A percentile compares a stretch with the other conserved stretches of the same genome.
phyloP scores from a whole-genome alignment of 2,329 filamentous ascomycete genomes.

The Penicillium paneum region DNA sequence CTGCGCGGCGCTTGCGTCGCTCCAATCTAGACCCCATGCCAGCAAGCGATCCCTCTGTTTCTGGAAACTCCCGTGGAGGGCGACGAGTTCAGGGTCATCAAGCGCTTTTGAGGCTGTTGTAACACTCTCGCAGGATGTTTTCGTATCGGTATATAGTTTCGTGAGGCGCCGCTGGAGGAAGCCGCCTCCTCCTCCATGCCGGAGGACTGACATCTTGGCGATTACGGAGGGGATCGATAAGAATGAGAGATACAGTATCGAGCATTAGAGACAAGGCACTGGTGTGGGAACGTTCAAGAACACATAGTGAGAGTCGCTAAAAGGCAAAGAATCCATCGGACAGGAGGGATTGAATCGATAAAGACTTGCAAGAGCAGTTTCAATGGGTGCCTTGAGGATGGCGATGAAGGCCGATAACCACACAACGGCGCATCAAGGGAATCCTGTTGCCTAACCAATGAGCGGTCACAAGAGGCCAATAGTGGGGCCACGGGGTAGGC shows the following conservation, averaged over 20 bases:
- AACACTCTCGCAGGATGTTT: slow-evolving; percentile 58
- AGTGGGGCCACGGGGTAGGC: slow-evolving; percentile 31
- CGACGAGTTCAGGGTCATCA: slow-evolving; percentile 53
- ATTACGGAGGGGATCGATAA: slow-evolving; percentile 17
- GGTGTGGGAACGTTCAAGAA: slow-evolving; percentile 9
- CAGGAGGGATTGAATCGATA: slow-evolving; percentile 6
- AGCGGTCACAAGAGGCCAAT: slow-evolving; percentile 8
- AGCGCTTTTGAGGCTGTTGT: slow-evolving; percentile 48
- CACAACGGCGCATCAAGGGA: slow-evolving; percentile 29
- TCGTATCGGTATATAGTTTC: slow-evolving; percentile 63
- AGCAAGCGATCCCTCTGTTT: slow-evolving; percentile 63
- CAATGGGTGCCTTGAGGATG: slow-evolving; percentile 22
- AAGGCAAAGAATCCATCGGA: slow-evolving; percentile 10
- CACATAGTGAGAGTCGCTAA: slow-evolving; percentile 14
- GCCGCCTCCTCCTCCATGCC: slow-evolving; percentile 39
- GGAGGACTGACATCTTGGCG: slow-evolving; percentile 47
- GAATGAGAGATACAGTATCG: slow-evolving; percentile 11
- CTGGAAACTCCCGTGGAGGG: slow-evolving; percentile 58
- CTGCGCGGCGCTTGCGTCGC: slow-evolving; percentile 55
- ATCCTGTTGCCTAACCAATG: slow-evolving; percentile 47
- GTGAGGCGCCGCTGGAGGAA: slow-evolving; percentile 52
- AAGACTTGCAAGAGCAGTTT: slow-evolving; percentile 4
- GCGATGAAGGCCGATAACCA: slow-evolving; percentile 26
- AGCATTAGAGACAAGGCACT: slow-evolving; percentile 14
- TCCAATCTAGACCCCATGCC: slow-evolving; percentile 66